Conservation (phyloP, 306 rosid species). For the Casuarina cunninghamiana region DNA sequence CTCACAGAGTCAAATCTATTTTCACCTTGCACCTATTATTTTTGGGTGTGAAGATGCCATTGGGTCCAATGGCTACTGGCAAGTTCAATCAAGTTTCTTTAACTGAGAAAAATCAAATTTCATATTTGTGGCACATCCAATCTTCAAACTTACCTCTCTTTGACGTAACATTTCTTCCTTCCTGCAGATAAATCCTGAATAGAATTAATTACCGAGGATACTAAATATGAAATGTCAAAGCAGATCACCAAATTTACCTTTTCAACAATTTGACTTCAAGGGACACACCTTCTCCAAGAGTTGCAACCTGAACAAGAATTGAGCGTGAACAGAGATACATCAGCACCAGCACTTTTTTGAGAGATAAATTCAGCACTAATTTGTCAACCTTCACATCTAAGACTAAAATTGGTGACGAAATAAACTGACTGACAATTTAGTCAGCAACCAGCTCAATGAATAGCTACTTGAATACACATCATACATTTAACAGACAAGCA, state of each 20-base stretch:
- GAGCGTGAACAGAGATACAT: slow-evolving; percentile 15
- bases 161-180: slow-evolving; percentile 96
- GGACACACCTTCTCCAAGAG: slow-evolving; percentile 95
- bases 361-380: not conserved
- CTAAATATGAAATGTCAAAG: slow-evolving; percentile 19
- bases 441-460: not conserved
- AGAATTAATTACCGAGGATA: slow-evolving; percentile 28
- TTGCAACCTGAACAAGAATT: slow-evolving; percentile 68
- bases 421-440: not conserved
- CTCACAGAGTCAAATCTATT: not conserved
- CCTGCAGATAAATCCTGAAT: slow-evolving; percentile 55
- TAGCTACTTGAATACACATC: not conserved
- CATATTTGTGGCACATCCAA: slow-evolving; percentile 29
- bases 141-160: slow-evolving; percentile 71
- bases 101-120: slow-evolving; percentile 19
- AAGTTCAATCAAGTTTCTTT: slow-evolving; percentile 21
- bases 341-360: slow-evolving; percentile 8
- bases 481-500: not conserved
- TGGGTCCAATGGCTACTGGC: not conserved
- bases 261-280: slow-evolving; percentile 89
- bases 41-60: not conserved
- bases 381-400: not conserved
- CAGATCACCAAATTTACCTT: slow-evolving; percentile 51
- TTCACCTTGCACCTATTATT: not conserved
- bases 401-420: not conserved